phyloP scores from a whole-genome alignment of 345 rosid genomes.

The Cardamine resedifolia region DNA sequence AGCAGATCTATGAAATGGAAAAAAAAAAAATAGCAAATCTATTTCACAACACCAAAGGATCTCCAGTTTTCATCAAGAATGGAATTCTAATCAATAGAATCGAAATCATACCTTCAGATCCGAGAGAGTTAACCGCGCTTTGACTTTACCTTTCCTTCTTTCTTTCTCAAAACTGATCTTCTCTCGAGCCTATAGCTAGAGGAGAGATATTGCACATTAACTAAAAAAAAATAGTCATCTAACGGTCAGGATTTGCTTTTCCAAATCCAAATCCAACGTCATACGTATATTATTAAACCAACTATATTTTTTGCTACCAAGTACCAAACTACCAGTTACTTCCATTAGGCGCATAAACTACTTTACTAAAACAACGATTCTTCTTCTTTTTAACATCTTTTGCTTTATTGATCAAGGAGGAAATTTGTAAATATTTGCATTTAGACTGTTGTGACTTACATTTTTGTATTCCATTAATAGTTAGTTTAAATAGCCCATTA shows the following conservation, averaged over 20 bases:
- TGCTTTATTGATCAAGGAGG: neutral
- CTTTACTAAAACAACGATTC: neutral
- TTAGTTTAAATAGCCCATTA: neutral
- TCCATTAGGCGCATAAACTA: neutral
- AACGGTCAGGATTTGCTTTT: conserved; percentile 19
- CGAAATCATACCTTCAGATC: conserved; percentile 22
- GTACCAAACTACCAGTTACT: neutral
- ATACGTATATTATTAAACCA: neutral
- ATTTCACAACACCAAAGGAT: neutral
- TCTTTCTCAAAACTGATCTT: neutral
- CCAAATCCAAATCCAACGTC: neutral
- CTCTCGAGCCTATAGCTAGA: too few relatives aligned
- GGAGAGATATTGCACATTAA: neutral
- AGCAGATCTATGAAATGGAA: neutral
- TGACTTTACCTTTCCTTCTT: neutral
- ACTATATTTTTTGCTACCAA: neutral
- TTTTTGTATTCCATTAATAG: too few relatives aligned
- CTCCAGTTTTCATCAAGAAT: neutral
- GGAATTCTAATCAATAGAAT: too few relatives aligned
- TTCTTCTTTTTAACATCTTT: too few relatives aligned
- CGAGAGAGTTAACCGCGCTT: conserved; percentile 2
- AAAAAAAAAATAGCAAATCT: neutral
- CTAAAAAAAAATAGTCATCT: neutral
- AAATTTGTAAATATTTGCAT: neutral
- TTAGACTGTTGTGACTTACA: too few relatives aligned